Base-by-base conservation (phyloP, 441 rosid species). In the Erodium chrysanthum region DNA sequence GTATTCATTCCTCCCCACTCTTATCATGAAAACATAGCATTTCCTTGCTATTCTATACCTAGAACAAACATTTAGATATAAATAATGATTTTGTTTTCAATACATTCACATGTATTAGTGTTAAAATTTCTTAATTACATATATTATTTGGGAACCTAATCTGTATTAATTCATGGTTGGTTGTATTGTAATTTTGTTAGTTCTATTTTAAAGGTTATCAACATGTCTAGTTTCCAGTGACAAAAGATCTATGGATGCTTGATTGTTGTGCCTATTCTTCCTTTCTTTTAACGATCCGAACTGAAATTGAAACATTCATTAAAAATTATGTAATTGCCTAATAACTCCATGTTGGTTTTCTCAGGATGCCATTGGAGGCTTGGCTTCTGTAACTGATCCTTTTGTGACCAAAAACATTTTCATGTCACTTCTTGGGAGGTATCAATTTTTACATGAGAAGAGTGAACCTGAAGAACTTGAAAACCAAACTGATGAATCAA, bases 351-450 rank as follows among this genome's bases (percentile, higher is more conserved):
- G 72, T 62, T 66, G 62, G 21, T 73, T 68, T 74, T 76, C 68
- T 68, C 87, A 91, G 97, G 94, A 84, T 81, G 90, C 96, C 67
- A 77, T 88, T 69, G 84, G 86, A 74, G 86, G 89, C 85, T 76
- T 91, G 80, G 96, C 97, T 82, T 88, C 91, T 65, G 80, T 92
- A 21, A 70, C 84, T 10, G 90, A 88, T 79, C 85, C 92, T 68
- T 87, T 94, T 33, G 42, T 81, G 70, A 83, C 83, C 70, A 84
- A 85, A 82, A 82, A 73, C 44, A 84, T 84, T 76, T 81, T 91
- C 3, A 70, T 76, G 50, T 85, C 89, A 59, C 72, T 80, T 77
- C 83, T 86, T 67, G 74, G 81, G 82, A 88, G 84, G 78, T 77
- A 83, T 80, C 80, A 83, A 74, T 67, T 85, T 69, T 74, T 75